phyloP scores from a whole-genome alignment of 495 filamentous ascomycete species.

The Podospora fimiseda region DNA sequence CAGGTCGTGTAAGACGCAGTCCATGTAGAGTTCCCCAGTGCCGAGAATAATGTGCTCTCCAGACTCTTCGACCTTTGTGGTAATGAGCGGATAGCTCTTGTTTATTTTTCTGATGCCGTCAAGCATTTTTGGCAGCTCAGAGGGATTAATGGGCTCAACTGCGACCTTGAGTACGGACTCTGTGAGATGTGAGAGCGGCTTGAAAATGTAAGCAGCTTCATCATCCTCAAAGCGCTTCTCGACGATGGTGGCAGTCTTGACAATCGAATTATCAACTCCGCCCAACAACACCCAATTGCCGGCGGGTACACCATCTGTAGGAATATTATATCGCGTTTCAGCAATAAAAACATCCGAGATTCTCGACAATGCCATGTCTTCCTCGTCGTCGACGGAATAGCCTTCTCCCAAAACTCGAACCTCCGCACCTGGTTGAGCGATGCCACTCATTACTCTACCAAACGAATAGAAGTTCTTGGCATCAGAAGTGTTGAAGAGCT shows the following conservation, averaged over 20 bases:
- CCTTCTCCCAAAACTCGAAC: slow-evolving; percentile 92
- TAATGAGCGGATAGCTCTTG: slow-evolving; percentile 92
- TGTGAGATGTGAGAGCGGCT: slow-evolving; percentile 87
- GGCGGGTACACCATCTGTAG: slow-evolving; percentile 84
- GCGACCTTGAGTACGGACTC: slow-evolving; percentile 97
- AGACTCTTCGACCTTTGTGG: slow-evolving; percentile 97
- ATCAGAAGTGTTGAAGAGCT: slow-evolving; percentile 83
- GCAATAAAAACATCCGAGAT: slow-evolving; percentile 86
- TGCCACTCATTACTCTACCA: slow-evolving; percentile 90
- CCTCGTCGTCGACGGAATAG: slow-evolving; percentile 94
- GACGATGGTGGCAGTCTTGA: slow-evolving; percentile 96
- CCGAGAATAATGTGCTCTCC: slow-evolving; percentile 93
- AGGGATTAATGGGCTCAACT: slow-evolving; percentile 96
- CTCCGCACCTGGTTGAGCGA: slow-evolving; percentile 70
- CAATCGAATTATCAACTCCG: slow-evolving; percentile 95
- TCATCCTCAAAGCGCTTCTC: slow-evolving; percentile 71
- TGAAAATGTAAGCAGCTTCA: slow-evolving; percentile 92
- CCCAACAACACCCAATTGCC: slow-evolving; percentile 91
- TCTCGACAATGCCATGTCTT: slow-evolving; percentile 91
- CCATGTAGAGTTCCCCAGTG: slow-evolving; percentile 97
- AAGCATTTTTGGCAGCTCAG: slow-evolving; percentile 98
- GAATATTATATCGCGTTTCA: slow-evolving; percentile 89
- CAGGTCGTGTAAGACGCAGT: slow-evolving; percentile 94
- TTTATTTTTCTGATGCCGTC: slow-evolving; percentile 95
- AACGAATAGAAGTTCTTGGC: slow-evolving; percentile 83